Evolutionary conservation across 2,329 filamentous ascomycete species (phyloP).

Genomic region (Pseudopithomyces maydicus): DNA sequence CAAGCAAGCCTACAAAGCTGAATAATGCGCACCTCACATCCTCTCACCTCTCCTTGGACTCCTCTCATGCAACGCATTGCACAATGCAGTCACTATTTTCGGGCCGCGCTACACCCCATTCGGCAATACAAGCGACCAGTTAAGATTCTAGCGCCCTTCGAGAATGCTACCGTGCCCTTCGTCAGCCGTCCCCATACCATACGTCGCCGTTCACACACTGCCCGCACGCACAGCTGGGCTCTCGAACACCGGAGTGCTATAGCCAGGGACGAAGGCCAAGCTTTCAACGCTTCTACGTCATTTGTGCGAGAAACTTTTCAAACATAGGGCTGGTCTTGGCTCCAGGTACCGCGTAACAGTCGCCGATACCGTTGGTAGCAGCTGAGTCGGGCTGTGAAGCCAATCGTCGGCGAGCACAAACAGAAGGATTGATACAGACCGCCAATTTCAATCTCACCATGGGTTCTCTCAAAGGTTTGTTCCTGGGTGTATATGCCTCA

Average conservation of each 20-base stretch:
- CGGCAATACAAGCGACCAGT: not conserved
- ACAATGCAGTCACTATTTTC: not conserved
- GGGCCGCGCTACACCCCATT: not conserved
- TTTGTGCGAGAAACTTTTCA: not conserved
- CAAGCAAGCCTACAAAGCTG: slow-evolving; percentile 11
- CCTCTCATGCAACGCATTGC: not conserved
- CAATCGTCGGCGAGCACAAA: slow-evolving; percentile 1
- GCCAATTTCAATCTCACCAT: slow-evolving; percentile 17
- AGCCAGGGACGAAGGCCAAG: not conserved
- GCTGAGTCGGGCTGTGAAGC: slow-evolving; percentile 4
- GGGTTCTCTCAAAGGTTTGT: slow-evolving; percentile 38
- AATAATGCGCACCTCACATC: slow-evolving; percentile 8
- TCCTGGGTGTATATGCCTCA: slow-evolving; percentile 40
- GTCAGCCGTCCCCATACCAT: slow-evolving; percentile 1
- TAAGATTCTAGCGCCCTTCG: slow-evolving; percentile 21
- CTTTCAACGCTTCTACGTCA: slow-evolving; percentile 3
- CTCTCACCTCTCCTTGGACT: not conserved
- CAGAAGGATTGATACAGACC: slow-evolving; percentile 4
- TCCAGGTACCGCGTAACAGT: slow-evolving; percentile 1
- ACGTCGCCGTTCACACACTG: slow-evolving; percentile 12
- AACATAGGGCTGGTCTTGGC: not conserved
- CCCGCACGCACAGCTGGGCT: not conserved
- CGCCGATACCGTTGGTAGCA: slow-evolving; percentile 5
- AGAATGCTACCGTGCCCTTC: slow-evolving; percentile 21
- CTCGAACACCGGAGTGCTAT: slow-evolving; percentile 1